Evolutionary conservation across 176 grass and related monocot species (phyloP).

Genomic region (Phoenix roebelenii): DNA sequence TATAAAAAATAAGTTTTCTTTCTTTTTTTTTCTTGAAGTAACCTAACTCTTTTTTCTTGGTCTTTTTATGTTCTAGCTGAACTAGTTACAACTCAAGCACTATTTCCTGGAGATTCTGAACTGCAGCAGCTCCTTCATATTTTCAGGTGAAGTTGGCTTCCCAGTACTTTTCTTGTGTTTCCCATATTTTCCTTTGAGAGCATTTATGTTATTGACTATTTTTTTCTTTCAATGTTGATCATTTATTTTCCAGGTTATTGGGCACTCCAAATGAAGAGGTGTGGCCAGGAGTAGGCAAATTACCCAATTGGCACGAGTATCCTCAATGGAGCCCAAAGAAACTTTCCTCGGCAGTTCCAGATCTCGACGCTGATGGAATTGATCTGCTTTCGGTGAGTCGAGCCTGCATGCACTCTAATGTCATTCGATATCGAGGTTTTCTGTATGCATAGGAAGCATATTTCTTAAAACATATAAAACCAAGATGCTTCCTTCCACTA

Average conservation of each 20-base stretch:
- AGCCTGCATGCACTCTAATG: too few relatives aligned
- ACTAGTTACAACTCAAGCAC: constrained; percentile 53
- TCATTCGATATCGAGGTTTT: too few relatives aligned
- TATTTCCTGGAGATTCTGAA: constrained; percentile 84
- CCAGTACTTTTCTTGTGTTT: too few relatives aligned
- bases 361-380: constrained; percentile 45
- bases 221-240: neutral
- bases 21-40: too few relatives aligned
- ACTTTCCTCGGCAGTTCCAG: constrained; percentile 40
- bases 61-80: constrained; percentile 52
- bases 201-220: neutral
- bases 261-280: constrained; percentile 81
- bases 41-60: neutral
- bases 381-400: constrained; percentile 68
- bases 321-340: constrained; percentile 72
- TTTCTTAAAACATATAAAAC: too few relatives aligned
- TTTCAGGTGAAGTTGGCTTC: constrained; percentile 45
- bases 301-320: constrained; percentile 79
- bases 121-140: constrained; percentile 92
- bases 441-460: too few relatives aligned
- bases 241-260: constrained; percentile 43
- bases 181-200: neutral
- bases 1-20: too few relatives aligned
- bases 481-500: too few relatives aligned
- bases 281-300: constrained; percentile 81